These are phyloP conservation scores for Setomelanomma holmii DNA, from an alignment of 2,329 filamentous ascomycete genomes.

Conservation along the genomic window DNA sequence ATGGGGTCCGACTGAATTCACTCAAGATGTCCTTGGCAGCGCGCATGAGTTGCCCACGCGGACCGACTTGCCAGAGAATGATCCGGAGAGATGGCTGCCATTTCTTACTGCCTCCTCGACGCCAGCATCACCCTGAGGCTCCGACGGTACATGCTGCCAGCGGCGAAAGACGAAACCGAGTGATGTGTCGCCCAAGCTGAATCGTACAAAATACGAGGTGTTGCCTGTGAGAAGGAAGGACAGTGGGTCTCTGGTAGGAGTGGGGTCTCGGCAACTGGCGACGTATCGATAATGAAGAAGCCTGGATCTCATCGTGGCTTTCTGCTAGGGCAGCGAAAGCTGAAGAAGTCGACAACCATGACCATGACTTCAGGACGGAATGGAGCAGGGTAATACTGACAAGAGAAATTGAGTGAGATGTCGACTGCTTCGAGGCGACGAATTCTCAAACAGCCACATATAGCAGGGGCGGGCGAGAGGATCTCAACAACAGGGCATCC, in stretches of 20 bases:
- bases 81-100: conserved; percentile 7
- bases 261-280: not conserved
- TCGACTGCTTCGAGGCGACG: no score
- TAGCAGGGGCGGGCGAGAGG: not conserved
- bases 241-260: not conserved
- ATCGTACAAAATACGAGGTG: not conserved
- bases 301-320: not conserved
- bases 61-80: conserved; percentile 26
- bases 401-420: no score
- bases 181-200: not conserved
- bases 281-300: not conserved
- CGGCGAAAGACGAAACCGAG: not conserved
- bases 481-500: not conserved
- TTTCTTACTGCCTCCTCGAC: not conserved
- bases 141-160: not conserved
- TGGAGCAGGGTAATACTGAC: not conserved
- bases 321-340: not conserved
- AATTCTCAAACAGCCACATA: no score
- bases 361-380: no score
- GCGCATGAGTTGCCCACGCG: conserved; percentile 16
- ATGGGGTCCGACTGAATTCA: conserved; percentile 13
- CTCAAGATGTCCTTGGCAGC: conserved; percentile 23
- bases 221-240: not conserved
- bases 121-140: not conserved
- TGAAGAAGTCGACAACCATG: not conserved